Base-by-base conservation (phyloP, 371 early-diverging fungal species). In the Parasitella parasitica region DNA sequence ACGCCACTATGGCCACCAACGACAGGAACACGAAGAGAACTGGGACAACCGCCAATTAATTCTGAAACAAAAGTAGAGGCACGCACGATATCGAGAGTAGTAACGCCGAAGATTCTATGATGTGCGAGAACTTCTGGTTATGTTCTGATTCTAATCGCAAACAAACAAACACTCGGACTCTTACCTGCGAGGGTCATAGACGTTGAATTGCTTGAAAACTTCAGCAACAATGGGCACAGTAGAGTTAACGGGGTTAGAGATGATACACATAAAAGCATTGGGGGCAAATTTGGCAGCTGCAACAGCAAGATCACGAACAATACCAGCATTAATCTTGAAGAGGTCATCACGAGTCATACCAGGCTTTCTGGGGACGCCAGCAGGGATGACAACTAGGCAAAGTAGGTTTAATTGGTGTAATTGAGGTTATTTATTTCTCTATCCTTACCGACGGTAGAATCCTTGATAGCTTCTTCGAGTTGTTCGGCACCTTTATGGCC, bases 161-260 rank as follows among this genome's bases (percentile, higher is more conserved):
- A 43, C 20, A 43, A 43, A 43, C 43, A 43, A 43, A 43, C 22
- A 43, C 7, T 9, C 20, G 22, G 22, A 20, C 6, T 6, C 43
- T 43, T 18, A 43, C 43, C 43, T 81, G 75, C 87, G 89, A 63
- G 95, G 92, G 81, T 96, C 93, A 75, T 89, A 94, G 52, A 95
- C 92, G 51, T 89, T 89, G 63, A 82, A 83, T 72, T 88, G 59
- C 89, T 97, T 97, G 82, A 97, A 90, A 58, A 93, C 93, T 85
- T 99, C 98, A 65, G 96, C 90, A 63, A 94, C 93, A 72, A 99
- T 97, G 59, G 99, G 98, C 57, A 99, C 97, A 63, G 97, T 99
- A 36, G 98, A 98, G 92, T 99, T 99, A 76, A 99, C 99, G 36
- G 99, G 99, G 91, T 99, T 99, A 75, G 98, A 94, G 81, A 99